phyloP scores from a whole-genome alignment of 805 yeast species.

The Kodamaea lidongshanica region DNA sequence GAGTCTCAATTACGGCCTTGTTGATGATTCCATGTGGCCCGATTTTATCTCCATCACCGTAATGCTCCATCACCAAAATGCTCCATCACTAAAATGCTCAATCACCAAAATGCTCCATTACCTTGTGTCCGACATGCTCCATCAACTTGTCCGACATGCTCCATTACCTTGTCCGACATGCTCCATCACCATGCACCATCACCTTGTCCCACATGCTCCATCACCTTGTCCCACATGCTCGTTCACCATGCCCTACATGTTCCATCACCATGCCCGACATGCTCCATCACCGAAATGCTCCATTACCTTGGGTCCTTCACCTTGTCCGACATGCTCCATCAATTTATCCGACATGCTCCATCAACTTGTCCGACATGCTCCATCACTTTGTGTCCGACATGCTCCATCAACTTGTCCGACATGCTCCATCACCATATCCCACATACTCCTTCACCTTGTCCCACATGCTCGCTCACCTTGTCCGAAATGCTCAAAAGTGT shows the following conservation, averaged over 20 bases:
- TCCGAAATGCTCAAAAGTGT: slow-evolving; percentile 64
- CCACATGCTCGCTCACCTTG: no score
- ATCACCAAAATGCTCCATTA: slow-evolving; percentile 18
- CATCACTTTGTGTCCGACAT: slow-evolving; percentile 13
- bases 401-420: slow-evolving; percentile 29
- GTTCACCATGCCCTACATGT: slow-evolving; percentile 43
- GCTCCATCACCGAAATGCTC: no score
- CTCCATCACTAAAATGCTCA: slow-evolving; percentile 26
- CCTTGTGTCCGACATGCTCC: slow-evolving; percentile 14
- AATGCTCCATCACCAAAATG: slow-evolving; percentile 25
- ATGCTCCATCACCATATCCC: slow-evolving; percentile 27
- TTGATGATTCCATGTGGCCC: not conserved
- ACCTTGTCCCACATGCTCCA: no score
- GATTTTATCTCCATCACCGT: slow-evolving; percentile 14
- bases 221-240: slow-evolving; percentile 60
- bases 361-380: slow-evolving; percentile 22
- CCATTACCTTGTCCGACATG: slow-evolving; percentile 20
- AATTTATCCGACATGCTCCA: slow-evolving; percentile 32
- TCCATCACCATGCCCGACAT: no score
- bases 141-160: slow-evolving; percentile 36
- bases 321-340: slow-evolving; percentile 23
- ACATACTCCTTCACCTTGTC: slow-evolving; percentile 19
- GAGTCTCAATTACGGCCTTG: not conserved
- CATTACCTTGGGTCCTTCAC: no score
- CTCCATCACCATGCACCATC: no score